Evolutionary conservation across 352 stramenopile genomes (phyloP).

Genomic region (Plasmopara viticola): DNA sequence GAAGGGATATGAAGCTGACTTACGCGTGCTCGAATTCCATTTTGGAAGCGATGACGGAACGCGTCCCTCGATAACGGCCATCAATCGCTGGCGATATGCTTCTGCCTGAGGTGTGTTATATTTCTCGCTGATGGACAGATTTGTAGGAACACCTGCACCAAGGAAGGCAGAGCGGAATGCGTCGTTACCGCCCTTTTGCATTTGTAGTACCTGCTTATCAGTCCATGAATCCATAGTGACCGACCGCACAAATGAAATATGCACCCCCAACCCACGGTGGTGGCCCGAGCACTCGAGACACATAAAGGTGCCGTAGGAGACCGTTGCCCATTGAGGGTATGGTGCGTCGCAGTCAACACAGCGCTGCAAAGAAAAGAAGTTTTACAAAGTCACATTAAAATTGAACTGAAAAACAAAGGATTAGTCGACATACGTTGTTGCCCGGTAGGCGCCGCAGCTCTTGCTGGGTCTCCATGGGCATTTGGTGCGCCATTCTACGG

Average conservation of each 20-base stretch:
- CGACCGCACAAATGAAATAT: conserved; percentile 90
- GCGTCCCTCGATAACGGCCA: conserved; percentile 56
- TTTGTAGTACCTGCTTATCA: conserved; percentile 81
- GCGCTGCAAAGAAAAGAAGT: conserved; percentile 25
- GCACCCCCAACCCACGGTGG: conserved; percentile 88
- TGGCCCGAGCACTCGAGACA: conserved; percentile 92
- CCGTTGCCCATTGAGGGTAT: conserved; percentile 92
- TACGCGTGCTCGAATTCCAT: conserved; percentile 52
- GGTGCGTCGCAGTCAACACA: conserved; percentile 93
- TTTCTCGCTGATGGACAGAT: conserved; percentile 74
- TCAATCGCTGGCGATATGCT: conserved; percentile 55
- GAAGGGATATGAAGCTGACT: conserved; percentile 35
- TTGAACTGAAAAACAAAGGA: neutral
- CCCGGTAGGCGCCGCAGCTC: conserved; percentile 72
- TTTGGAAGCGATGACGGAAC: conserved; percentile 42
- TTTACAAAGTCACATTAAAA: neutral
- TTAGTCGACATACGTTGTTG: conserved; percentile 61
- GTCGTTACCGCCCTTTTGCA: conserved; percentile 79
- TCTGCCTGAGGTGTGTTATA: conserved; percentile 83
- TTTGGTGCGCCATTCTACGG: conserved; percentile 58
- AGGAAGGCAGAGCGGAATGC: conserved; percentile 58
- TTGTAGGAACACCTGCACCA: conserved; percentile 54
- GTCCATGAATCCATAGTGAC: conserved; percentile 87
- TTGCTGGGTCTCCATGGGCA: conserved; percentile 81
- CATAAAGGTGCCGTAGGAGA: conserved; percentile 94